Evolutionary conservation across 768 basidiomycete genomes (phyloP), one percentile per base, ranked within the genome.

Genomic region (Pleurotus djamor): DNA sequence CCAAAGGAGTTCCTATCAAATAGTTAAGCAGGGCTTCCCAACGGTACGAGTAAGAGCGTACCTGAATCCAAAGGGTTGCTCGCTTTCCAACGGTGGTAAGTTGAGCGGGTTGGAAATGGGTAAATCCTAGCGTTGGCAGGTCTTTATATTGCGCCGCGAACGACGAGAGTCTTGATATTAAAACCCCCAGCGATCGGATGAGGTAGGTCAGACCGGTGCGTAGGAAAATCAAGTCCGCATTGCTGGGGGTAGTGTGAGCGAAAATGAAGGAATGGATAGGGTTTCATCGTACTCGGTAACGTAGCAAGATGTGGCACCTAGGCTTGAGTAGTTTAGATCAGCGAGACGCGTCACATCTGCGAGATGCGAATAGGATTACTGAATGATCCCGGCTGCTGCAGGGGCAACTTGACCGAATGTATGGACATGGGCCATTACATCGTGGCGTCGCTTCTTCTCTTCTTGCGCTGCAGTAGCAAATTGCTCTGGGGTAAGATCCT

Each of bases 341-440:
- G 34, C 6, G 57, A 47, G 16, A 28, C 21, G 21, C 21, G 21
- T 28, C n/a, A 28, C n/a, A 17, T 43, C 5, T n/a, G 17, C 16
- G 38, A 47, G 38, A 59, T 43, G 57, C 52, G 33, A 56, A 43
- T 32, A 77, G 21, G 41, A 84, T 60, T 64, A 92, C 92, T 98
- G 96, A 64, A 98, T 97, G 68, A 98, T 96, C 14, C 94, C 93
- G 13, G 95, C 95, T 28, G 96, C 96, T 36, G 92, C 91, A 7
- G 96, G 96, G 0, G 96, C 96, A 55, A 96, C 90, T 48, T 81
- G 83, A 4, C 96, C 96, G 70, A 98, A 99, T 3, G 96, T 97
- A 75, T 98, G 94, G 47, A 99, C 97, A 69, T 99, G 97, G 0
- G 97, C 97, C 97, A 99, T 99, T 47, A 99, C 97, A 74, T 99